Base-by-base conservation (phyloP, 768 basidiomycete genomes). In the Inosperma sp. region DNA sequence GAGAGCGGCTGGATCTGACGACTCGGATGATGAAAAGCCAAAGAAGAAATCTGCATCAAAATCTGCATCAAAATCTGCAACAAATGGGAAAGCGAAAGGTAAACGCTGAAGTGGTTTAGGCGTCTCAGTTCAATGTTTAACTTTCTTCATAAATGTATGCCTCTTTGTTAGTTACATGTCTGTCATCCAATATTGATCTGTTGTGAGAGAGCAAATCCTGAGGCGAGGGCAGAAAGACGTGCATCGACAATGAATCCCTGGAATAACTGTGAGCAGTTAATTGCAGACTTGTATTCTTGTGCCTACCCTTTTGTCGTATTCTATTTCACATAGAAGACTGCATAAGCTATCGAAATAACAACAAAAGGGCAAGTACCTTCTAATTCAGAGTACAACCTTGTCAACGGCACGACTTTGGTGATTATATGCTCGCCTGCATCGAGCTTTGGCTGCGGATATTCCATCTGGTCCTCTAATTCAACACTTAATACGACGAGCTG, bases 401-500 rank as follows among this genome's bases (percentile, higher is more conserved):
- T 62, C 14, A 96, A 59, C 36, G 84, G 83, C 7, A 94, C 80
- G 16, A 89, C 78, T 42, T 79, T 78, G 35, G 78, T 81, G 34
- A 83, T 75, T 56, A 97, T 93, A 55, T 84, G 82, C 67, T 97
- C 93, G 8, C 92, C 93, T n/a, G 75, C 71, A 14, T 95, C 92
- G 1, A 93, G 83, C 49, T 87, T 80, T 48, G 88, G 83, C 9
- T 76, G 69, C 0, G 92, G 92, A 13, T 73, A 74, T 54, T 84
- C 79, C 55, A 95, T 69, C 59, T 78, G 66, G 53, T 80, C 81
- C n/a, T 78, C 72, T 48, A 97, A 72, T 27, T 72, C 65, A 36
- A 92, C 86, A 52, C 78, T 75, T 23, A 94, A 72, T 14, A 84
- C 74, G 40, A 91, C 83, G 17, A 96, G 78, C 59, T 89, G 84